phyloP scores from a whole-genome alignment of 176 grass and related monocot species.

The Aegilops umbellulata region DNA sequence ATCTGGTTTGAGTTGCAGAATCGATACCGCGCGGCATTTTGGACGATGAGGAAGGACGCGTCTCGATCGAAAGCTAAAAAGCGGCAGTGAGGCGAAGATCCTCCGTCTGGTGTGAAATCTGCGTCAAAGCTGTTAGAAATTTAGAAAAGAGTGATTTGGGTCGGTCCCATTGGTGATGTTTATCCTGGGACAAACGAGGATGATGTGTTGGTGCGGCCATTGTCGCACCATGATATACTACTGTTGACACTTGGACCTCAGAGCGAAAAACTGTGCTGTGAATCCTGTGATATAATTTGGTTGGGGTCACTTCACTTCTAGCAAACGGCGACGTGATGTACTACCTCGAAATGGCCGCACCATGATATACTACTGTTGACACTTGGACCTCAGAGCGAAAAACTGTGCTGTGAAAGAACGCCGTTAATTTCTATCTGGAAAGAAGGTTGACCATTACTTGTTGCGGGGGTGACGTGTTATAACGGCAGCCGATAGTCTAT shows the following conservation, averaged over 20 bases:
- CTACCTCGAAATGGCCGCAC: no score
- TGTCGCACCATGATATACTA: not conserved
- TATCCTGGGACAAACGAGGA: not conserved
- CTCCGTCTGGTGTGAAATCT: not conserved
- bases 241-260: not conserved
- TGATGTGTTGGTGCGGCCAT: not conserved
- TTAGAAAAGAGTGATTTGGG: not conserved
- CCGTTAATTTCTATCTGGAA: no score
- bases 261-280: not conserved
- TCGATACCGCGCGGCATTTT: constrained; percentile 68
- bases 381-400: no score
- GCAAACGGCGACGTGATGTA: not conserved
- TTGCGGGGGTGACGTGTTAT: no score
- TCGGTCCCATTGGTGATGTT: not conserved
- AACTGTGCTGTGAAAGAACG: no score
- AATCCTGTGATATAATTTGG: not conserved
- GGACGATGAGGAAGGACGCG: constrained; percentile 79
- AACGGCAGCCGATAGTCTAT: not conserved
- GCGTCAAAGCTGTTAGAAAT: not conserved
- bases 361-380: no score
- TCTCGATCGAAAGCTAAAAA: constrained; percentile 39
- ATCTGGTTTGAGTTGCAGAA: constrained; percentile 54
- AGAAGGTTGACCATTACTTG: no score
- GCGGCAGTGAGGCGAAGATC: not conserved
- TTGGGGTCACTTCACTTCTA: not conserved